phyloP scores from a whole-genome alignment of 2,329 filamentous ascomycete genomes.

The Trichoderma semiorbis region DNA sequence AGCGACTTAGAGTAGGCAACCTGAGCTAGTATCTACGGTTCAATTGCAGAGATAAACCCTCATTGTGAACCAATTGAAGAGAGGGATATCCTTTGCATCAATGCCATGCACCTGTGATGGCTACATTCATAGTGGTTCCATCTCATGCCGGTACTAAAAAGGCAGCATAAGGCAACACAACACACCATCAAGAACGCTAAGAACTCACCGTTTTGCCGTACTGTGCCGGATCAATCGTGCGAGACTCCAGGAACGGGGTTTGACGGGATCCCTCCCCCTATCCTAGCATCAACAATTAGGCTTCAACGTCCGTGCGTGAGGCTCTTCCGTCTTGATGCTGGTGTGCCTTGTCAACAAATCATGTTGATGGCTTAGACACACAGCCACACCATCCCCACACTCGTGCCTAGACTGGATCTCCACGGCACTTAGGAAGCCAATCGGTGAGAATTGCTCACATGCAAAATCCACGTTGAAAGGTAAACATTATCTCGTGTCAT shows the following conservation, averaged over 20 bases:
- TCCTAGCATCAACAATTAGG: not conserved
- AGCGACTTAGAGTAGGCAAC: not conserved
- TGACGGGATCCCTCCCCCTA: not conserved
- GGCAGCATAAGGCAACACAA: not conserved
- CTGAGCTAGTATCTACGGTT: not conserved
- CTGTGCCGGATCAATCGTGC: not conserved
- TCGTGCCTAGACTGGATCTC: not conserved
- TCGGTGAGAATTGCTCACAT: not conserved
- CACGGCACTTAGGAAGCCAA: not conserved
- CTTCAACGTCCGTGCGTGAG: not conserved
- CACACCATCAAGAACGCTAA: not conserved
- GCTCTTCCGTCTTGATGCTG: not conserved
- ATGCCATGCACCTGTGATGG: not conserved
- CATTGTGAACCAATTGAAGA: not conserved
- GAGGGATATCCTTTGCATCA: not conserved
- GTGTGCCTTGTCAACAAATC: not conserved
- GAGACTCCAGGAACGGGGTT: not conserved
- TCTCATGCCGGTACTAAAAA: not conserved
- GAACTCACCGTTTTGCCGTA: too few relatives aligned
- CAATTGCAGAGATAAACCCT: not conserved
- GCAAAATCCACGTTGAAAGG: not conserved
- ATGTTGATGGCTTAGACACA: not conserved
- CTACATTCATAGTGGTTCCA: not conserved
- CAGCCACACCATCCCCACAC: constrained; percentile 10
- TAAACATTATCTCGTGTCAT: not conserved